Evolutionary conservation across 139 green algal species (phyloP).

Genomic region (Gonium pectorale): DNA sequence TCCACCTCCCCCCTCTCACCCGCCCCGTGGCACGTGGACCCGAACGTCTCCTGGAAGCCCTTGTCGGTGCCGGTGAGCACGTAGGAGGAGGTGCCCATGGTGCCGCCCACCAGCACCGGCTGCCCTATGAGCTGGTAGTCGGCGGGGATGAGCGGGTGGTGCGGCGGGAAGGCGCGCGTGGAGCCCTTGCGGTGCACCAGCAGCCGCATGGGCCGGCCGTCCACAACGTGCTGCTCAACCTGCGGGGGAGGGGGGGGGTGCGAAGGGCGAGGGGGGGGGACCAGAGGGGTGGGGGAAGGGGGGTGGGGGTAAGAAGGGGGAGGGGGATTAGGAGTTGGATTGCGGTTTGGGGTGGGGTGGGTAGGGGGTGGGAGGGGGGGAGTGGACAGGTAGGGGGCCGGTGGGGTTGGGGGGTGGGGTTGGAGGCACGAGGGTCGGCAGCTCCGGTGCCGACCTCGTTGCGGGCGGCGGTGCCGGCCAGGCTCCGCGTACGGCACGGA

Average conservation of each 20-base stretch:
- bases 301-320: background rate
- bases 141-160: conserved; percentile 89
- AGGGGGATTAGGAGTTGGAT: too few relatives aligned
- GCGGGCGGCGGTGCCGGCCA: too few relatives aligned
- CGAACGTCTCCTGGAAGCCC: conserved; percentile 49
- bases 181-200: conserved; percentile 93
- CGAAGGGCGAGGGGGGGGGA: background rate
- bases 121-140: conserved; percentile 92
- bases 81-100: conserved; percentile 93
- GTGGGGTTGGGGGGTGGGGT: too few relatives aligned
- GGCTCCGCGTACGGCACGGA: too few relatives aligned
- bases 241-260: conserved; percentile 34
- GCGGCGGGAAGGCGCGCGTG: conserved; percentile 90
- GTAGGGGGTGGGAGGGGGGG: too few relatives aligned
- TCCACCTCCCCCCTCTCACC: conserved; percentile 26
- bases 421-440: too few relatives aligned
- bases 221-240: conserved; percentile 90
- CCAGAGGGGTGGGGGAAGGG: background rate
- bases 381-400: too few relatives aligned
- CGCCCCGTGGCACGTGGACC: conserved; percentile 63
- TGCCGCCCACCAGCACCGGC: conserved; percentile 92
- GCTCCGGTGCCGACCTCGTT: too few relatives aligned
- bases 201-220: conserved; percentile 80
- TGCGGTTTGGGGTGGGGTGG: too few relatives aligned
- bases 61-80: conserved; percentile 77